A percentile compares a stretch with the other conserved stretches of the same genome.
Conservation (phyloP, 164 flowering plant species). For the Dillenia turbinata region DNA sequence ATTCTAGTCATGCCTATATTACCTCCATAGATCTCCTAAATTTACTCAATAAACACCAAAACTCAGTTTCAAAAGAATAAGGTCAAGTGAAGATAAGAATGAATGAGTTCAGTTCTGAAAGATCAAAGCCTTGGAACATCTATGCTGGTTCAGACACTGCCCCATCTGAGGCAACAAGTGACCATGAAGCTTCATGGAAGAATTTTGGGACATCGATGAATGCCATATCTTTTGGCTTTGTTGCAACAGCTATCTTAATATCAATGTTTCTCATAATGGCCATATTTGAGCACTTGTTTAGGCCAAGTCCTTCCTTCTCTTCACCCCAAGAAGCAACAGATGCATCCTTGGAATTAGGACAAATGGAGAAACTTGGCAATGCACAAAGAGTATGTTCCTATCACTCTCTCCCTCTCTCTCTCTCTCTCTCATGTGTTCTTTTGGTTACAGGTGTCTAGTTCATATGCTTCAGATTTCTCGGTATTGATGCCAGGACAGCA, state of each 20-base stretch:
- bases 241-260: slow-evolving; percentile 86
- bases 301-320: slow-evolving; percentile 43
- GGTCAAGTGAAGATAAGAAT: slow-evolving; percentile 10
- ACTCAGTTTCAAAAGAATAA: not conserved
- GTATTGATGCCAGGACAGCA: slow-evolving; percentile 88
- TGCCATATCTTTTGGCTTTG: slow-evolving; percentile 88
- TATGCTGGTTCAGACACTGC: slow-evolving; percentile 35
- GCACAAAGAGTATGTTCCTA: slow-evolving; percentile 35
- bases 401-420: not conserved
- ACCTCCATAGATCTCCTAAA: not conserved
- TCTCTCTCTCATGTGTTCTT: not conserved
- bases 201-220: slow-evolving; percentile 59
- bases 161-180: slow-evolving; percentile 40
- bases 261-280: slow-evolving; percentile 93
- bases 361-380: slow-evolving; percentile 32
- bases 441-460: slow-evolving; percentile 39
- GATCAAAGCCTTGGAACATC: slow-evolving; percentile 59
- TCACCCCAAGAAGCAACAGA: slow-evolving; percentile 24
- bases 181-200: slow-evolving; percentile 42
- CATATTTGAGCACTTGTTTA: slow-evolving; percentile 73
- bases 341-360: slow-evolving; percentile 27
- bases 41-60: not conserved
- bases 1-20: not conserved
- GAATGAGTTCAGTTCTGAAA: slow-evolving; percentile 40
- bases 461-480: slow-evolving; percentile 52